Percentiles rank a stretch among this genome's conserved stretches.
phyloP scores from a whole-genome alignment of 2,329 filamentous ascomycete genomes.

The Fusarium irregulare region DNA sequence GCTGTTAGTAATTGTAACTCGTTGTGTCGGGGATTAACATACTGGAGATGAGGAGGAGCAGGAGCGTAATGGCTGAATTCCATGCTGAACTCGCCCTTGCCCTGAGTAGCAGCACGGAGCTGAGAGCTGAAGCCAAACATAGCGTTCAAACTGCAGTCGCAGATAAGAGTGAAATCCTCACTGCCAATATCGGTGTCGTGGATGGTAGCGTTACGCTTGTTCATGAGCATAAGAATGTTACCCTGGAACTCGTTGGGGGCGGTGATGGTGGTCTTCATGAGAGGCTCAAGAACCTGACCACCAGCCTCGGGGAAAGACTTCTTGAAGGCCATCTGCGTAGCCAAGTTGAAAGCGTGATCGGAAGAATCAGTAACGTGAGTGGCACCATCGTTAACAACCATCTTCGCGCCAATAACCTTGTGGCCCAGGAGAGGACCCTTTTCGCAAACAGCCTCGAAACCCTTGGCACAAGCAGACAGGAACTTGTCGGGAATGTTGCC shows the following conservation, averaged over 20 bases:
- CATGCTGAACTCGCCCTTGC: conserved; percentile 99
- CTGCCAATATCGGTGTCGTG: conserved; percentile 93
- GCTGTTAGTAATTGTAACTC: conserved; percentile 10
- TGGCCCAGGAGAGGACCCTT: conserved; percentile 94
- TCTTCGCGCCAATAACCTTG: conserved; percentile 86
- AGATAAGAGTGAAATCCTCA: conserved; percentile 92
- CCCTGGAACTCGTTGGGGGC: conserved; percentile 98
- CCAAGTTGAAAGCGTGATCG: conserved; percentile 94
- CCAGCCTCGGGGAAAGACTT: conserved; percentile 87
- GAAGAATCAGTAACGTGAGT: conserved; percentile 98
- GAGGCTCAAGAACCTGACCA: conserved; percentile 88
- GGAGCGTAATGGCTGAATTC: conserved; percentile 97
- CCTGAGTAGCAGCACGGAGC: conserved; percentile 91
- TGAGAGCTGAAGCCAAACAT: conserved; percentile 99
- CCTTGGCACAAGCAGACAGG: conserved; percentile 93
- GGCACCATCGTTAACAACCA: conserved; percentile 95
- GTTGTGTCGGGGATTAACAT: conserved; percentile 55
- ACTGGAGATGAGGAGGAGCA: conserved; percentile 89
- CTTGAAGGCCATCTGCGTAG: conserved; percentile 95
- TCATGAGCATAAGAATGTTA: conserved; percentile 91
- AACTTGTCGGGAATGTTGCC: conserved; percentile 96
- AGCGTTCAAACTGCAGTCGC: conserved; percentile 92
- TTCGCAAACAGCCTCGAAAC: conserved; percentile 83
- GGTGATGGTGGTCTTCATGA: conserved; percentile 98
- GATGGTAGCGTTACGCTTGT: conserved; percentile 96